Evolutionary conservation across 371 early-diverging fungal genomes (phyloP).

Genomic region (Syncephalastrum sp.): DNA sequence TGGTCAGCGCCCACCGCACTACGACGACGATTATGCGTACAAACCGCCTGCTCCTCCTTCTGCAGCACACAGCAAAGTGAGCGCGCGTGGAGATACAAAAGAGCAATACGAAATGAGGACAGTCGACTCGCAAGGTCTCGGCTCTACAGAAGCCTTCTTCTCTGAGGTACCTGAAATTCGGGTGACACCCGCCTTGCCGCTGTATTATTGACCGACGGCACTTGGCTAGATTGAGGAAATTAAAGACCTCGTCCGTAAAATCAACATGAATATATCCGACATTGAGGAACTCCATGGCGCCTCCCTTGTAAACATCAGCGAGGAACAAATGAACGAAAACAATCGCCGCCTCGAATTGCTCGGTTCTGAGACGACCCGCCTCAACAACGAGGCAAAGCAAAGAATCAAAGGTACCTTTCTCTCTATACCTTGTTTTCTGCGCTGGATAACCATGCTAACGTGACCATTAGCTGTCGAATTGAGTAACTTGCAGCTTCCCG

Average conservation of each 20-base stretch:
- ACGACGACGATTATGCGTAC: constrained; percentile 29
- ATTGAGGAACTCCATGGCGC: constrained; percentile 72
- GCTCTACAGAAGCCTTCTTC: constrained; percentile 49
- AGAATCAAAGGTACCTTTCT: constrained; percentile 52
- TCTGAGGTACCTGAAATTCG: constrained; percentile 30
- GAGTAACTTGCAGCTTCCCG: constrained; percentile 48
- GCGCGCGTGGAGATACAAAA: constrained; percentile 25
- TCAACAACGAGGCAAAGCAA: constrained; percentile 61
- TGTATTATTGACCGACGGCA: constrained; percentile 1
- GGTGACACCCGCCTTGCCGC: neutral
- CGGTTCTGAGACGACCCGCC: constrained; percentile 63
- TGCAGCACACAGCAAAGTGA: constrained; percentile 30
- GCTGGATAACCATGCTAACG: neutral
- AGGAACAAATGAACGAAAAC: constrained; percentile 64
- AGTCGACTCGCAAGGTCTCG: constrained; percentile 13
- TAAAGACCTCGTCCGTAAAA: constrained; percentile 62
- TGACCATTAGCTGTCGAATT: constrained; percentile 52
- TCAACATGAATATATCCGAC: constrained; percentile 61
- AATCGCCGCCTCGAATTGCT: constrained; percentile 65
- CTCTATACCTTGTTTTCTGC: too few species aligned
- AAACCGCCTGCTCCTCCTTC: constrained; percentile 44
- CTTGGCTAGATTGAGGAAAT: constrained; percentile 61
- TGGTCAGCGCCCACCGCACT: constrained; percentile 20
- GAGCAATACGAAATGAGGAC: constrained; percentile 51
- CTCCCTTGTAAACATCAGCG: constrained; percentile 68